Base-by-base conservation (phyloP, 1,284 basidiomycete genomes). In the Trichosporon ovoides region DNA sequence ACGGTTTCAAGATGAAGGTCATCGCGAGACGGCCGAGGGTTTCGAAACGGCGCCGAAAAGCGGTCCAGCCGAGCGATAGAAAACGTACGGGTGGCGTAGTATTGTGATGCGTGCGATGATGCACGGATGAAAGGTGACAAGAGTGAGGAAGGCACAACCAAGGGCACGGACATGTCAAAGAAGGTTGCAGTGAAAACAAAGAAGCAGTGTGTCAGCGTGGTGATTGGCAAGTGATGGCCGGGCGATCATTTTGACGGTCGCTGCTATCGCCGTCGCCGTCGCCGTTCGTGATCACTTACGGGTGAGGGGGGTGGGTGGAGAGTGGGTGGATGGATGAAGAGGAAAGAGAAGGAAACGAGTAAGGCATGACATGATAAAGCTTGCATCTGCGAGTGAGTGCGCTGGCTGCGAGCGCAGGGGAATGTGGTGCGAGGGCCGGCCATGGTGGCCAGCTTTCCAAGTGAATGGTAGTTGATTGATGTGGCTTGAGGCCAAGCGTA, bases 401-500 rank as follows among this genome's bases (percentile, higher is more conserved):
- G n/a, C n/a, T n/a, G n/a, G n/a, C n/a, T n/a, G n/a, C n/a, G n/a
- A n/a, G n/a, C n/a, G n/a, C n/a, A n/a, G n/a, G n/a, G n/a, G n/a
- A 4, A 4, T 31, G 5, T 4, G 28, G 5, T 4, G 28, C 5
- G 28, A 9, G 28, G 28, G 28, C 5, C 28, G 4, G 28, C 4
- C 5, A 9, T 31, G 28, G 28, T 31, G 28, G 9, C 22, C 20
- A 11, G 40, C 40, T 24, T 14, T 12, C 14, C n/a, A n/a, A 31
- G 16, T 48, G 43, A 48, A 48, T 48, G 43, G 9, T n/a, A 22
- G n/a, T 16, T 20, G 24, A 48, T 48, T 48, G 43, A 22, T 28
- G 43, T 48, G 43, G 43, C 43, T 48, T 48, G 43, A 28, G 43
- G 43, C 43, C 43, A 48, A 48, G 43, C 28, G 43, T 3, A 48